A percentile compares a stretch with the other conserved stretches of the same genome.
Evolutionary conservation across 768 basidiomycete species (phyloP).

Genomic region (Amanita jacksonii): DNA sequence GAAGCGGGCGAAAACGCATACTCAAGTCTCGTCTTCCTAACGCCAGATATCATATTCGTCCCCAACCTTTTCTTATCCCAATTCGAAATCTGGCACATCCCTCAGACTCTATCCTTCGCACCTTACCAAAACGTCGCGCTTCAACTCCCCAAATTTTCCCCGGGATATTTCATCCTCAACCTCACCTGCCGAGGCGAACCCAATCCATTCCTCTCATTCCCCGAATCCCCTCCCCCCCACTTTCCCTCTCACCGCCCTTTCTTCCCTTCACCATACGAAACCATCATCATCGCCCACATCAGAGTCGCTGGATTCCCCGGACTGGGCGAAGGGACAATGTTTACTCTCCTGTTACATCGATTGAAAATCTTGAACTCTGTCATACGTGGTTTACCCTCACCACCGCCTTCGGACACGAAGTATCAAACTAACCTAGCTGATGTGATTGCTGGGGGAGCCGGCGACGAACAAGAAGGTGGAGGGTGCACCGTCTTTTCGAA

Average conservation of each 20-base stretch:
- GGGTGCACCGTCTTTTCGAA: too few species aligned
- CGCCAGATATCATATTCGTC: constrained; percentile 22
- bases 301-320: constrained; percentile 11
- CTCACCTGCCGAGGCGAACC: constrained; percentile 30
- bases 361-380: constrained; percentile 16
- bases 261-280: constrained; percentile 15
- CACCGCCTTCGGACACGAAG: too few species aligned
- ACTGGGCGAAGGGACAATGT: constrained; percentile 11
- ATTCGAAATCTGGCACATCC: constrained; percentile 29
- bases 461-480: too few species aligned
- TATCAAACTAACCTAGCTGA: too few species aligned
- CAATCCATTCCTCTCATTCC: constrained; percentile 21
- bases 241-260: constrained; percentile 21
- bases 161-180: not conserved
- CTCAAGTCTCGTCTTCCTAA: constrained; percentile 24
- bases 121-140: constrained; percentile 8
- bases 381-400: too few species aligned
- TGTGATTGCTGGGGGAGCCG: too few species aligned
- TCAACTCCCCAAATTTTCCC: not conserved
- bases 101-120: constrained; percentile 4
- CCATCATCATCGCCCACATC: constrained; percentile 27
- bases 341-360: constrained; percentile 29
- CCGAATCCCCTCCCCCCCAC: constrained; percentile 6
- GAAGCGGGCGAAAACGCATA: constrained; percentile 19
- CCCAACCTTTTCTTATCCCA: constrained; percentile 21